Evolutionary conservation across 2,329 filamentous ascomycete species (phyloP), one percentile per base, ranked within the genome.

Genomic region (Ascochyta koolunga): DNA sequence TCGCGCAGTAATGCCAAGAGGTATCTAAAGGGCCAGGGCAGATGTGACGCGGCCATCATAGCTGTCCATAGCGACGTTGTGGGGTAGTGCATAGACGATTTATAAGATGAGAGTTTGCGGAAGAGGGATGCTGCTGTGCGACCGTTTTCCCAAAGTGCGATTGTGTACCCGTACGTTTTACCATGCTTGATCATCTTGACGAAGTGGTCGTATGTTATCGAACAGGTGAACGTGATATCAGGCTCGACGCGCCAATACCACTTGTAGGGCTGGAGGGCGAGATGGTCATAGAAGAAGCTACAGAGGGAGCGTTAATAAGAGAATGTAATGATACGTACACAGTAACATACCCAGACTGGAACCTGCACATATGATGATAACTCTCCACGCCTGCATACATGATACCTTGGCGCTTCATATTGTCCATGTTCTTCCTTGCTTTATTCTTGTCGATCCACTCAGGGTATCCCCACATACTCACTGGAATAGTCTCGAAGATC

Each of bases 201-300:
- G 82, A 98, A 98, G 43, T 97, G 89, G 70, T 98, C 93, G 77
- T 97, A 98, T 76, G 97, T 92, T 56, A 98, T 83, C 66, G 96
- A 90, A 81, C 93, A 98, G 82, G 96, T 97, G 82, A 97, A 98
- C 77, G 96, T 90, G 32, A 97, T 92, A 62, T 96, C 95, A 47
- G 93, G 93, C 74, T 98, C 93, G 42, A 98, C 93, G 55, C 93
- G 90, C 93, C 93, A 98, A 81, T 98, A 98, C 81, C 89, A 98
- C 65, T 90, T 89, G 64, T 84, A 87, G 62, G 92, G 76, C 62
- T 86, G 80, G 46, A 98, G 83, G 0, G 91, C 91, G 0, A 91
- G 90, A 75, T 97, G 93, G 69, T 93, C 91, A 82, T 96, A 97
- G 81, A 98, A 98, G 75, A 96, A 83, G 11, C 56, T 49, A 11